These are phyloP conservation scores for Microascus cirrosus DNA, from an alignment of 2,329 filamentous ascomycete species.

Conservation along the genomic window DNA sequence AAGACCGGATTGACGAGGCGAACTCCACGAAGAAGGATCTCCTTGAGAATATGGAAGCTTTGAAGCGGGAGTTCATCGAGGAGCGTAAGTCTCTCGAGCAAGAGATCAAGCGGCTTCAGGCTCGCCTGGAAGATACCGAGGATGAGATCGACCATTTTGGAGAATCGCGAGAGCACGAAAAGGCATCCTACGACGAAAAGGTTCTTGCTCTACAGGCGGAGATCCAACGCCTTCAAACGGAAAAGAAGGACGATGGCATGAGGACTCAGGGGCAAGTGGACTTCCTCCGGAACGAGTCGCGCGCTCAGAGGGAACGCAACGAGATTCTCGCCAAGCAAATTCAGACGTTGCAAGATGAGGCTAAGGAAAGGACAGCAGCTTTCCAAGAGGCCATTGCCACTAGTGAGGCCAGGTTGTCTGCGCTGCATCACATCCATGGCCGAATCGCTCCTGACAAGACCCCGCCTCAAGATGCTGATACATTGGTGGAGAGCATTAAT, in stretches of 20 bases:
- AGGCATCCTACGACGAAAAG: slow-evolving; percentile 56
- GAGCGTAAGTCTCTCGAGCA: slow-evolving; percentile 75
- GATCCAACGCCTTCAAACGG: slow-evolving; percentile 50
- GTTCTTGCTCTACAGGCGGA: slow-evolving; percentile 60
- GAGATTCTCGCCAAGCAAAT: slow-evolving; percentile 48
- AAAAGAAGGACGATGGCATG: slow-evolving; percentile 43
- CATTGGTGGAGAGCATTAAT: slow-evolving; percentile 49
- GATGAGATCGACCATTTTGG: slow-evolving; percentile 81
- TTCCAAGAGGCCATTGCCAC: slow-evolving; percentile 38
- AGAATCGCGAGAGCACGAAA: slow-evolving; percentile 75
- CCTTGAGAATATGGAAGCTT: slow-evolving; percentile 85
- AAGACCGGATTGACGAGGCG: slow-evolving; percentile 67
- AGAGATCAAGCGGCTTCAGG: slow-evolving; percentile 66
- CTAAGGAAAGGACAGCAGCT: slow-evolving; percentile 36
- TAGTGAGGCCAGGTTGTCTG: slow-evolving; percentile 37
- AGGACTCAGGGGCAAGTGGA: slow-evolving; percentile 52
- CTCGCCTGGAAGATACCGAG: slow-evolving; percentile 76
- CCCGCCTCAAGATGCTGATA: slow-evolving; percentile 42
- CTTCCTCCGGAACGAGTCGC: slow-evolving; percentile 49
- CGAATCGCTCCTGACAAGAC: slow-evolving; percentile 43
- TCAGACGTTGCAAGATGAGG: slow-evolving; percentile 42
- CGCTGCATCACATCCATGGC: slow-evolving; percentile 46
- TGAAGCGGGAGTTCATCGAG: slow-evolving; percentile 77
- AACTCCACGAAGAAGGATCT: slow-evolving; percentile 91
- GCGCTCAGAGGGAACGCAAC: slow-evolving; percentile 47